phyloP scores from a whole-genome alignment of 306 rosid genomes.

The Abrus pulchellus region DNA sequence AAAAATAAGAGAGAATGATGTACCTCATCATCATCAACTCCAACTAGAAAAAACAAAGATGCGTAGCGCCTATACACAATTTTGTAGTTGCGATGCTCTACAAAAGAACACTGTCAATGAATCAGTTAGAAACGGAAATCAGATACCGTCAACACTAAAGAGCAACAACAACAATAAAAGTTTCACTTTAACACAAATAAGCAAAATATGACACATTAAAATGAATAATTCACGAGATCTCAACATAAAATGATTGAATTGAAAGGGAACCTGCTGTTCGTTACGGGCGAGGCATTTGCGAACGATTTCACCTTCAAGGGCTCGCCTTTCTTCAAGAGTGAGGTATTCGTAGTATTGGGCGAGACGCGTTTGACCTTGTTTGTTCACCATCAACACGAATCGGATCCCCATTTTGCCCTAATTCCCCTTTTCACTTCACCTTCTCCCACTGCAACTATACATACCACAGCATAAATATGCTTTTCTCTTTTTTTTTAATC shows the following conservation, averaged over 20 bases:
- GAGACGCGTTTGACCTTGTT: constrained; percentile 93
- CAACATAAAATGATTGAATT: not conserved
- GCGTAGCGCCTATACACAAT: constrained; percentile 95
- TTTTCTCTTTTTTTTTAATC: too few relatives aligned
- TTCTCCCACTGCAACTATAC: too few relatives aligned
- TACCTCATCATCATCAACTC: constrained; percentile 94
- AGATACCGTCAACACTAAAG: not conserved
- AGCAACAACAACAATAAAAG: not conserved
- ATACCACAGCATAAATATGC: too few relatives aligned
- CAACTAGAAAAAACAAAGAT: constrained; percentile 93
- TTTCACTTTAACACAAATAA: too few relatives aligned
- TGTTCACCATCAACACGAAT: constrained; percentile 95
- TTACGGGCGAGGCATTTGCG: constrained; percentile 93
- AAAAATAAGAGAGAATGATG: constrained; percentile 36
- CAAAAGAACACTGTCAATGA: constrained; percentile 87
- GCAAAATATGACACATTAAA: too few relatives aligned
- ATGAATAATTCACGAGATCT: too few relatives aligned
- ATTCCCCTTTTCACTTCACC: not conserved
- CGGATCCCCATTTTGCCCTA: constrained; percentile 82
- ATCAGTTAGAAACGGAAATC: constrained; percentile 45
- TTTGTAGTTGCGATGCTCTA: constrained; percentile 98
- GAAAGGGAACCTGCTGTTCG: constrained; percentile 74
- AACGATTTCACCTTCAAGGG: constrained; percentile 94
- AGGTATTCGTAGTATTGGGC: constrained; percentile 96
- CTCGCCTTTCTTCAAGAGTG: constrained; percentile 85